These are phyloP conservation scores for Chaetomium fimeti DNA, from an alignment of 495 filamentous ascomycete genomes.

Conservation along the genomic window DNA sequence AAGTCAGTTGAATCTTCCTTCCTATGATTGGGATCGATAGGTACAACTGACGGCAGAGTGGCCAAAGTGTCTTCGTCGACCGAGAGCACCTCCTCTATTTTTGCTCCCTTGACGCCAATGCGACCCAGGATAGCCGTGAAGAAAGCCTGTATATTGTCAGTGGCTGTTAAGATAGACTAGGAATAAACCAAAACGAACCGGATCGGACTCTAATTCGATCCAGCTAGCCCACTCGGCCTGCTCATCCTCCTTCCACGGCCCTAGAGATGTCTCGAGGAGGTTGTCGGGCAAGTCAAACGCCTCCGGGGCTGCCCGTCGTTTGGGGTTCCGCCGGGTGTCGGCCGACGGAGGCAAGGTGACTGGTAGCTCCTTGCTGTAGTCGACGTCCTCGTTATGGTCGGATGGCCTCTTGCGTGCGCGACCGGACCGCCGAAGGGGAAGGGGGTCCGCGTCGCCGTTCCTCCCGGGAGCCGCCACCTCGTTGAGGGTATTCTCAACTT, in stretches of 20 bases:
- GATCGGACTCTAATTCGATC: conserved; percentile 88
- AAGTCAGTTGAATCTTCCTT: not conserved
- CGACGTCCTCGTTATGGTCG: conserved; percentile 28
- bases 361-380: conserved; percentile 10
- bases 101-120: conserved; percentile 70
- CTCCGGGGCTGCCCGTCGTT: conserved; percentile 40
- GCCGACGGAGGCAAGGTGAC: conserved; percentile 5
- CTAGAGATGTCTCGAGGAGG: conserved; percentile 40
- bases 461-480: not conserved
- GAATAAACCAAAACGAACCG: conserved; percentile 52
- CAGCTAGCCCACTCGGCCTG: conserved; percentile 60
- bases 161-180: not conserved
- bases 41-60: conserved; percentile 58
- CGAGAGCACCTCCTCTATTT: conserved; percentile 74
- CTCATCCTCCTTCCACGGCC: conserved; percentile 44
- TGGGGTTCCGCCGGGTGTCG: conserved; percentile 34
- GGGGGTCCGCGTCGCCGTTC: not conserved
- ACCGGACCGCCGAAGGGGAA: conserved; percentile 36
- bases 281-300: conserved; percentile 35
- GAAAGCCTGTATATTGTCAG: conserved; percentile 53
- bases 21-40: not conserved
- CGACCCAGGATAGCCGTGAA: conserved; percentile 82
- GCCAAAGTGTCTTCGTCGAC: conserved; percentile 67
- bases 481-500: not conserved
- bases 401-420: conserved; percentile 34